Evolutionary conservation across 2,329 filamentous ascomycete species (phyloP), one percentile per base, ranked within the genome.

Genomic region (Claviceps monticola): DNA sequence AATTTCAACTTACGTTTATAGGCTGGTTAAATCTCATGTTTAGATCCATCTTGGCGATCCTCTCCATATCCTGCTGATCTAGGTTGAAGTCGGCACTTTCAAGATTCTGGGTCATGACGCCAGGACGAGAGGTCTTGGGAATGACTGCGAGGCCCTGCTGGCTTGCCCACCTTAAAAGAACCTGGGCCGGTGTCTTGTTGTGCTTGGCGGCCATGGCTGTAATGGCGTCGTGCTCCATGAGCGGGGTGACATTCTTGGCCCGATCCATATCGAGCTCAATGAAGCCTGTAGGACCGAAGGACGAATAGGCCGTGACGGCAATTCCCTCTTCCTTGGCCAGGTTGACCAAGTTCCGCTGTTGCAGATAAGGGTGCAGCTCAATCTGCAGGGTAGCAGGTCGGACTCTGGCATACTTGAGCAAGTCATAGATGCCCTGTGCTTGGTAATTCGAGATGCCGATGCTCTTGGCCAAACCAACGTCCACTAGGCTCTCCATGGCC

Each of bases 301-400:
- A 87, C 21, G 84, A 89, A 75, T 93, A 94, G 49, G 86, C 88
- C 3, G 87, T 93, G 53, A 94, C 76, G 58, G 75, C 74, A 60
- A 94, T 83, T 55, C 80, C 79, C 70, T 88, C 76, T 51, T 72
- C 70, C 72, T 84, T 75, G 60, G 83, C 84, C 49, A 88, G 79
- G 61, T 79, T 72, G 61, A 93, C 66, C 50, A 94, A 78, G 51
- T 81, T 76, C 54, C 74, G 68, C 75, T 94, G 88, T 55, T 86
- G 83, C 54, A 91, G 79, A 76, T 90, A 93, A 26, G 88, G 88
- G 76, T 94, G 88, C 73, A 91, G 86, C 75, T 94, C 88, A 68
- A 94, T 83, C 75, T 94, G 88, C 55, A 93, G 82, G 42, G 84
- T 83, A 41, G 86, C 84, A 8, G 87, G 86, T 45, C 75, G 75